Evolutionary conservation across 805 yeast species (phyloP).

Genomic region (Barnettozyma siamensis): DNA sequence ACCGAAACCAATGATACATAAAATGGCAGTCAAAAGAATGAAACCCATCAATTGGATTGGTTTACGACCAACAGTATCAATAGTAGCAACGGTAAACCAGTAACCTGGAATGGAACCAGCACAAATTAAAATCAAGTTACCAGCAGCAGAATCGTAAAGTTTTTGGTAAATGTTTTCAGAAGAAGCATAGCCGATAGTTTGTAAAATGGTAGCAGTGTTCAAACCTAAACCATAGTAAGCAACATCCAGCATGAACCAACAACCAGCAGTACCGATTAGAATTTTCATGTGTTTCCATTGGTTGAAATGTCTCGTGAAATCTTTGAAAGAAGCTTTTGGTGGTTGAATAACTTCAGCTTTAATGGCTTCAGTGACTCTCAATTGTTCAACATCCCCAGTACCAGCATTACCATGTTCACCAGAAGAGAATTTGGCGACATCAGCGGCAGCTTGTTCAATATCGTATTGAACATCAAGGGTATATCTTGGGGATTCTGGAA

Average conservation of each 20-base stretch:
- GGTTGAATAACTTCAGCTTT: conserved; percentile 51
- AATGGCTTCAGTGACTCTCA: conserved; percentile 43
- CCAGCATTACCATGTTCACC: conserved; percentile 49
- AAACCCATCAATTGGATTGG: conserved; percentile 77
- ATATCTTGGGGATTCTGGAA: conserved; percentile 93
- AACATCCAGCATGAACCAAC: conserved; percentile 88
- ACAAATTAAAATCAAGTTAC: conserved; percentile 87
- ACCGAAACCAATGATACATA: conserved; percentile 80
- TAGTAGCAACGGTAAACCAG: conserved; percentile 76
- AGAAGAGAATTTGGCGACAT: conserved; percentile 43
- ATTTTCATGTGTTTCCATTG: conserved; percentile 86
- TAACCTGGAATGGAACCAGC: conserved; percentile 96
- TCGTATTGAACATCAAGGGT: conserved; percentile 68
- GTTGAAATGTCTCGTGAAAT: conserved; percentile 66
- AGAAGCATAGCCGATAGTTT: conserved; percentile 80
- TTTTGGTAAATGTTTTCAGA: conserved; percentile 62
- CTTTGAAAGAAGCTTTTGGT: conserved; percentile 77
- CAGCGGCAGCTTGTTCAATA: conserved; percentile 51
- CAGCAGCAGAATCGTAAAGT: conserved; percentile 76
- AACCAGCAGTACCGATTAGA: conserved; percentile 82
- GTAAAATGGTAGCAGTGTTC: conserved; percentile 72
- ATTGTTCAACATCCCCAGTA: conserved; percentile 36
- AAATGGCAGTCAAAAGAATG: conserved; percentile 58
- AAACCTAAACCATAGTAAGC: conserved; percentile 87
- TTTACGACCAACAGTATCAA: conserved; percentile 81